These are phyloP conservation scores for Acer saccharum DNA, from an alignment of 345 rosid genomes.

Conservation along the genomic window DNA sequence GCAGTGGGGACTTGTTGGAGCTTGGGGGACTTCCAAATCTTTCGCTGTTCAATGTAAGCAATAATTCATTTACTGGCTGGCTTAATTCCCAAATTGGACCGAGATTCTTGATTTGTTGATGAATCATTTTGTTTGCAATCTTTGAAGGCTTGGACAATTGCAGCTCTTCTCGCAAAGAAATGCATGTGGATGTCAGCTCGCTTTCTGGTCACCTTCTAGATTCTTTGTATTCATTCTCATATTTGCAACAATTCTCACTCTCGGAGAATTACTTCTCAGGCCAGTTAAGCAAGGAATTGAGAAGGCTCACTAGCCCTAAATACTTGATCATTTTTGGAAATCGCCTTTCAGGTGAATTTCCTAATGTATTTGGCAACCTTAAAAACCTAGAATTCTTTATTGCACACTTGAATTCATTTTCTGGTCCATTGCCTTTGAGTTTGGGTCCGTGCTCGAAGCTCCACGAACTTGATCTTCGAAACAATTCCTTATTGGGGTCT, in stretches of 20 bases:
- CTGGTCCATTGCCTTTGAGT: constrained; percentile 69
- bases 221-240: constrained; percentile 46
- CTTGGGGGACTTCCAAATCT: constrained; percentile 53
- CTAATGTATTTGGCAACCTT: constrained; percentile 66
- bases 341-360: constrained; percentile 59
- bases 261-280: constrained; percentile 72
- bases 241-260: constrained; percentile 61
- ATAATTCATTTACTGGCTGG: constrained; percentile 66
- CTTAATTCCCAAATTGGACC: constrained; percentile 40
- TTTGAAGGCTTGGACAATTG: constrained; percentile 58
- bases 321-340: constrained; percentile 58
- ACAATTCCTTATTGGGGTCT: constrained; percentile 76
- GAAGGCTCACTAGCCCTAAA: constrained; percentile 72
- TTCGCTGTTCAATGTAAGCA: constrained; percentile 69
- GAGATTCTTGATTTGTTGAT: constrained; percentile 70
- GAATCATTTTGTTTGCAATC: constrained; percentile 63
- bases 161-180: constrained; percentile 50
- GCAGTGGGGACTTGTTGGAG: constrained; percentile 52
- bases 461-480: constrained; percentile 66
- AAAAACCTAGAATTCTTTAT: constrained; percentile 54
- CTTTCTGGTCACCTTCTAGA: constrained; percentile 64
- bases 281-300: constrained; percentile 50
- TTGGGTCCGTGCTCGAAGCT: constrained; percentile 69
- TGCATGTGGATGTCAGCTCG: constrained; percentile 56
- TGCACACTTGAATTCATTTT: constrained; percentile 70